A percentile compares a stretch with the other conserved stretches of the same genome.
These are phyloP conservation scores for Dicorynia guianensis DNA, from an alignment of 306 rosid species.

Conservation along the genomic window DNA sequence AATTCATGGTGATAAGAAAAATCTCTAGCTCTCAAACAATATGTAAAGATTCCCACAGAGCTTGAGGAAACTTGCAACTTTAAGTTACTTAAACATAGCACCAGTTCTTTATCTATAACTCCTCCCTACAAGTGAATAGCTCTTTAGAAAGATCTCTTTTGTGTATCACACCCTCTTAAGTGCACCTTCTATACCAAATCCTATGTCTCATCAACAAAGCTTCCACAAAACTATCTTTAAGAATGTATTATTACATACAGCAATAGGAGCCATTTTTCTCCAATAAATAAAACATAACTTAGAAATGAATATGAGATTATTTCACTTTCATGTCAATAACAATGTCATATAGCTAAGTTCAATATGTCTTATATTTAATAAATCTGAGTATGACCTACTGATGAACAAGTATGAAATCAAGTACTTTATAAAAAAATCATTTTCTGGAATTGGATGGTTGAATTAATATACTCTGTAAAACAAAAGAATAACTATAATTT, in stretches of 20 bases:
- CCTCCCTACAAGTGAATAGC: no score
- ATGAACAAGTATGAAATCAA: background rate
- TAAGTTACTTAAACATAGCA: background rate
- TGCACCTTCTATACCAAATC: background rate
- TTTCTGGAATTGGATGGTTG: background rate
- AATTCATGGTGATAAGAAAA: slow-evolving; percentile 5
- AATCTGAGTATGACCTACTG: slow-evolving; percentile 1
- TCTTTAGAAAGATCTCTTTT: no score
- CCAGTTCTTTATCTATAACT: background rate
- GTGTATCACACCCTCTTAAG: no score
- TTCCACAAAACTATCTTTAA: background rate
- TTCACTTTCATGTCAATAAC: background rate
- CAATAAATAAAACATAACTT: background rate
- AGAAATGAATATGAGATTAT: background rate
- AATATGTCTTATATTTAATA: background rate
- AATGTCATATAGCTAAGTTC: background rate
- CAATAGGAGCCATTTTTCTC: background rate
- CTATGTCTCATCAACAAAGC: background rate
- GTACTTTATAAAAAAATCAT: background rate
- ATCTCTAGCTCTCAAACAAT: background rate
- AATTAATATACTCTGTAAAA: background rate
- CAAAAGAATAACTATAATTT: background rate
- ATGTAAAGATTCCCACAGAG: background rate
- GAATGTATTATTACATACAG: background rate
- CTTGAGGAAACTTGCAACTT: background rate